phyloP scores from a whole-genome alignment of 2,329 filamentous ascomycete species.

The Bipolaris cookei region DNA sequence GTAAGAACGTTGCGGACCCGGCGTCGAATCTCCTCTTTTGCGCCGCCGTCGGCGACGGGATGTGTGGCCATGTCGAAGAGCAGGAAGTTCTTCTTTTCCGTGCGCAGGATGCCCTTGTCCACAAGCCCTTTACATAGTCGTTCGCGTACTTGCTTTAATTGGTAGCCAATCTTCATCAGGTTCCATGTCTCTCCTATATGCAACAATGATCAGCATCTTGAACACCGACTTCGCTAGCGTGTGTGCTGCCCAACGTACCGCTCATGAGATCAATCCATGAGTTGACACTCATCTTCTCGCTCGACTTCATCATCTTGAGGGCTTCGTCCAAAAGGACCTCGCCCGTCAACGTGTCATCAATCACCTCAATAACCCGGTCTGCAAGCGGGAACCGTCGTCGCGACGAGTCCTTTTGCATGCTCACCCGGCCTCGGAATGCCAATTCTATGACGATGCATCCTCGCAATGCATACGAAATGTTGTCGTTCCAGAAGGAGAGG shows the following conservation, averaged over 20 bases:
- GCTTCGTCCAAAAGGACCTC: slow-evolving; percentile 97
- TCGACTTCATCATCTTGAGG: slow-evolving; percentile 99
- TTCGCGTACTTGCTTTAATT: slow-evolving; percentile 98
- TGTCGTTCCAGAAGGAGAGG: slow-evolving; percentile 99
- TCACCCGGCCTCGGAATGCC: slow-evolving; percentile 92
- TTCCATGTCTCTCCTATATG: slow-evolving; percentile 95
- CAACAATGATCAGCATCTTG: slow-evolving; percentile 25
- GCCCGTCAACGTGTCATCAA: slow-evolving; percentile 94
- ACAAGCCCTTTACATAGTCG: slow-evolving; percentile 95
- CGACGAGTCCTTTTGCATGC: slow-evolving; percentile 96
- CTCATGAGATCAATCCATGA: slow-evolving; percentile 99
- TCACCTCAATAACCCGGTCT: slow-evolving; percentile 93
- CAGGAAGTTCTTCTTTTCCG: slow-evolving; percentile 98
- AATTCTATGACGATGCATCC: slow-evolving; percentile 98
- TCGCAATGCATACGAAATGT: slow-evolving; percentile 96
- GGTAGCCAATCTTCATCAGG: slow-evolving; percentile 99
- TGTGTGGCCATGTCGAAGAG: slow-evolving; percentile 99
- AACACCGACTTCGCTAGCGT: neutral
- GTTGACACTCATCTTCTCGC: slow-evolving; percentile 99
- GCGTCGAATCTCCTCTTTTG: slow-evolving; percentile 95
- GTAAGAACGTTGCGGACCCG: slow-evolving; percentile 92
- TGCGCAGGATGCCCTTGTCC: slow-evolving; percentile 97
- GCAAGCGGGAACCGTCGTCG: slow-evolving; percentile 90
- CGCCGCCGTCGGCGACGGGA: slow-evolving; percentile 92
- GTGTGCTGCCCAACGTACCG: slow-evolving; percentile 62